Evolutionary conservation across 495 filamentous ascomycete genomes (phyloP).

Genomic region (Annulohypoxylon nitens): DNA sequence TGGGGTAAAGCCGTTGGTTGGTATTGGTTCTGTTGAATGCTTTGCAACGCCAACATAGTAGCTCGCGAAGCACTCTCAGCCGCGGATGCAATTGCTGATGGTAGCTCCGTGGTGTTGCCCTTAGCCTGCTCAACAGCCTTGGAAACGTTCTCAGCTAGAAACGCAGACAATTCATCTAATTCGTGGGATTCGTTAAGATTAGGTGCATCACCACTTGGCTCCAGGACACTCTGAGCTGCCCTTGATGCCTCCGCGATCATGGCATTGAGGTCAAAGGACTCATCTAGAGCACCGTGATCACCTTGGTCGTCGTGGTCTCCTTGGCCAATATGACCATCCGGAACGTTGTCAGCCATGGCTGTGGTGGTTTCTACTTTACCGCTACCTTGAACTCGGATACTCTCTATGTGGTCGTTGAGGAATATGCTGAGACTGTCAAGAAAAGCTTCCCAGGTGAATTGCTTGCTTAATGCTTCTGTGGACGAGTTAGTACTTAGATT

Average conservation of each 20-base stretch:
- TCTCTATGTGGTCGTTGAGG: constrained; percentile 79
- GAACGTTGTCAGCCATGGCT: constrained; percentile 49
- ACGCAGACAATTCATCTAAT: constrained; percentile 50
- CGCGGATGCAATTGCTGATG: constrained; percentile 51
- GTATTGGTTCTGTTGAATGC: constrained; percentile 53
- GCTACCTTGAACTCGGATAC: constrained; percentile 67
- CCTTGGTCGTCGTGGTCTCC: constrained; percentile 8
- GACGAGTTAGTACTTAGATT: constrained; percentile 41
- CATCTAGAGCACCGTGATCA: background rate
- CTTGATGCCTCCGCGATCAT: constrained; percentile 51
- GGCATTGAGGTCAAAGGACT: constrained; percentile 51
- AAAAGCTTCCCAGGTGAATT: constrained; percentile 86
- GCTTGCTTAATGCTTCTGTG: constrained; percentile 71
- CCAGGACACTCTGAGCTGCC: constrained; percentile 46
- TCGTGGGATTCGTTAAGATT: constrained; percentile 33
- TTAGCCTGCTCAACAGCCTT: constrained; percentile 52
- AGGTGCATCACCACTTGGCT: constrained; percentile 27
- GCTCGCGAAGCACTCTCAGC: constrained; percentile 52
- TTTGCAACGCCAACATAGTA: constrained; percentile 51
- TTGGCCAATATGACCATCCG: constrained; percentile 23
- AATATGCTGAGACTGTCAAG: constrained; percentile 78
- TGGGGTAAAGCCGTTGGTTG: constrained; percentile 52
- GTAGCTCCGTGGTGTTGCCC: constrained; percentile 45
- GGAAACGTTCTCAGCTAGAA: constrained; percentile 51
- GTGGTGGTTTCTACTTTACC: constrained; percentile 58